A percentile compares a stretch with the other conserved stretches of the same genome.
Conservation (phyloP, 441 rosid genomes). For the Gossypium schwendimanii region DNA sequence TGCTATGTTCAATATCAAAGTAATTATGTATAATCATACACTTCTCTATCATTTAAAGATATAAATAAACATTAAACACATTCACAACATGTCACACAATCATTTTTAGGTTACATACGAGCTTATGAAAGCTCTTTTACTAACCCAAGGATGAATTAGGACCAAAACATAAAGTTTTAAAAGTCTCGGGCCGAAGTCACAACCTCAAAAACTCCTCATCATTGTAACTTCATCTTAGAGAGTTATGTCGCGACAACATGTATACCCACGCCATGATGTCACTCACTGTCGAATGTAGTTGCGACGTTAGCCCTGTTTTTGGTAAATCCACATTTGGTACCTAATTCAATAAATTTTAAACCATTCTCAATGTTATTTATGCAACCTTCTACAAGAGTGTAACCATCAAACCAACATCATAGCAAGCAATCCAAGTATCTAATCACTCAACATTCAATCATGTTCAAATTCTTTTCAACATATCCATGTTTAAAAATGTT, state of each 20-base stretch:
- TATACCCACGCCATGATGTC: background rate
- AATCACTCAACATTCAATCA: background rate
- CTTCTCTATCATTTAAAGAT: too few species aligned
- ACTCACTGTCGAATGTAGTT: background rate
- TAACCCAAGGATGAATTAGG: background rate
- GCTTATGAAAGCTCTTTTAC: background rate
- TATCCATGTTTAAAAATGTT: background rate
- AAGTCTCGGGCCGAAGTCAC: background rate
- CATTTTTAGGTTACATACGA: background rate
- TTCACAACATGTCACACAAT: background rate
- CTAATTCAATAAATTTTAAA: too few species aligned
- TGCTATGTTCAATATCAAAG: too few species aligned
- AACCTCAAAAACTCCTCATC: background rate
- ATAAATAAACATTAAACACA: background rate
- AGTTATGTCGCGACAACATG: background rate
- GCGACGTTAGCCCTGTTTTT: background rate
- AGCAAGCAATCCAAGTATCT: background rate
- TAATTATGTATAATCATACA: background rate
- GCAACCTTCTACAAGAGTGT: background rate
- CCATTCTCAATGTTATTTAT: background rate
- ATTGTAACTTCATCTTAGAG: background rate
- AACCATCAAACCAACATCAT: background rate
- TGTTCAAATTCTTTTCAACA: background rate
- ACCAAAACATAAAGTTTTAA: background rate
- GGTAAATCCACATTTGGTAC: background rate